phyloP scores from a whole-genome alignment of 257 asterid species.

The Jasminum sambac region DNA sequence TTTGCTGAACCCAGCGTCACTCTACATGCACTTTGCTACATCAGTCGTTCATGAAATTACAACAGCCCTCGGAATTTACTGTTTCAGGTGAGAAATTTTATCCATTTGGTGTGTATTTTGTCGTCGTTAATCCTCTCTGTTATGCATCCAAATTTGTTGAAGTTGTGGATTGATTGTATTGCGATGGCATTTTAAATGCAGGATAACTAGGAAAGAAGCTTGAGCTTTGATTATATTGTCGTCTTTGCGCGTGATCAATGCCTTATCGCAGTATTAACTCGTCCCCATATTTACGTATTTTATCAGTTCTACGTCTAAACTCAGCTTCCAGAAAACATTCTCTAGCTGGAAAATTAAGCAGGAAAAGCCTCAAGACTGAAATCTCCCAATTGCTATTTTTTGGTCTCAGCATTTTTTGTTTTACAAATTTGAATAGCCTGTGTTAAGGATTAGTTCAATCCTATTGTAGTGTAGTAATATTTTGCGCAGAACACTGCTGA shows the following conservation, averaged over 20 bases:
- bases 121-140: too few relatives aligned
- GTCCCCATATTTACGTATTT: not conserved
- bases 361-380: not conserved
- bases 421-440: not conserved
- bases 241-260: not conserved
- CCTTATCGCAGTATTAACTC: not conserved
- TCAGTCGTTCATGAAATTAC: constrained; percentile 92
- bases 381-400: not conserved
- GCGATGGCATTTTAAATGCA: constrained; percentile 31
- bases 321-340: not conserved
- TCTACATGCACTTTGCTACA: constrained; percentile 83
- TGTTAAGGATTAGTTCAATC: not conserved
- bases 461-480: not conserved
- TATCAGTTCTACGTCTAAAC: not conserved
- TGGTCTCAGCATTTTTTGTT: not conserved
- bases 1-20: constrained; percentile 50
- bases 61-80: constrained; percentile 81
- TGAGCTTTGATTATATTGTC: constrained; percentile 30
- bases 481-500: not conserved
- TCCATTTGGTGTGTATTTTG: not conserved
- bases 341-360: not conserved
- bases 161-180: not conserved
- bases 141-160: too few relatives aligned
- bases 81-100: constrained; percentile 75
- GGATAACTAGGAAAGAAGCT: constrained; percentile 96